Percentiles rank a stretch among this genome's conserved stretches.
These are phyloP conservation scores for Halophytophthora batemanensis DNA, from an alignment of 352 stramenopile species.

Conservation along the genomic window DNA sequence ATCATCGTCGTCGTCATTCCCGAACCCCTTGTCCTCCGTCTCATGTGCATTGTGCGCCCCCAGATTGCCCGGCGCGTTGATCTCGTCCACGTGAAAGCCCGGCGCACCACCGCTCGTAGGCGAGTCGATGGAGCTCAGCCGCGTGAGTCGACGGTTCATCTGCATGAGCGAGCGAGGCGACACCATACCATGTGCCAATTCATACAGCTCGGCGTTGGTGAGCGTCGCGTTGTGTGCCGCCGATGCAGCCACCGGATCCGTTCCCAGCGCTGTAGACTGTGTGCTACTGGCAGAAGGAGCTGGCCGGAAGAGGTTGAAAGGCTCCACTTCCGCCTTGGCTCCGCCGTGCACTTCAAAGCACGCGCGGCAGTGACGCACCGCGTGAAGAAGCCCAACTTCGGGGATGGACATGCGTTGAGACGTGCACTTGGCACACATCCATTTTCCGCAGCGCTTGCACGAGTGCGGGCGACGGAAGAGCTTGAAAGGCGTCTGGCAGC, in stretches of 20 bases:
- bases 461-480: conserved; percentile 78
- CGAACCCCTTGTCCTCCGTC: conserved; percentile 22
- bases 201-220: conserved; percentile 77
- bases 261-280: conserved; percentile 7
- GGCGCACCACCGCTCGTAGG: conserved; percentile 35
- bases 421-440: conserved; percentile 84
- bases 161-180: conserved; percentile 65
- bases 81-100: conserved; percentile 44
- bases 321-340: conserved; percentile 57
- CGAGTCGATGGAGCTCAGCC: conserved; percentile 75
- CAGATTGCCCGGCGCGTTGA: conserved; percentile 31
- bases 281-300: conserved; percentile 4
- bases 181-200: conserved; percentile 73
- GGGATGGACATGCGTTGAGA: conserved; percentile 78
- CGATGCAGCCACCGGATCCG: conserved; percentile 12
- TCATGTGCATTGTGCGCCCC: conserved; percentile 14
- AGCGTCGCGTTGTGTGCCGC: conserved; percentile 26
- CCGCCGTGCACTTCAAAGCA: conserved; percentile 77
- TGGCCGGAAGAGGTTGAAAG: conserved; percentile 61
- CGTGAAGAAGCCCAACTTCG: conserved; percentile 69
- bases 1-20: conserved; percentile 25
- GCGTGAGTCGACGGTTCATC: conserved; percentile 62
- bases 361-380: conserved; percentile 72
- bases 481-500: conserved; percentile 79
- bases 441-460: conserved; percentile 84